Conservation (phyloP, 1,284 basidiomycete species). For the Cutaneotrichosporon cavernicola region DNA sequence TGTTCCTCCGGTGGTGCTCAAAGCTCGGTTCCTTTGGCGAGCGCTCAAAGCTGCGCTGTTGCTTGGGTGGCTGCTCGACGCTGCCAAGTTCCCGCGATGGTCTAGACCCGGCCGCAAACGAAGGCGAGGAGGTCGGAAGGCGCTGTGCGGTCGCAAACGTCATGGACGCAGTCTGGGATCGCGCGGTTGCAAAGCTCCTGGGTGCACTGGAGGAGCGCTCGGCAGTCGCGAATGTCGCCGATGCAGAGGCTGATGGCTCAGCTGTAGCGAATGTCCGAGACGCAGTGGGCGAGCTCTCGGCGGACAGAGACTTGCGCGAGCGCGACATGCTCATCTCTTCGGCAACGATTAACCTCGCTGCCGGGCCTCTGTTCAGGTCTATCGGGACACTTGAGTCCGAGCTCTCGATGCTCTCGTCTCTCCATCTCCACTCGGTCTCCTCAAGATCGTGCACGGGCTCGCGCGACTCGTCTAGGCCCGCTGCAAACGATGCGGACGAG, state of each 20-base stretch:
- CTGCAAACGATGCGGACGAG: slow-evolving; percentile 35
- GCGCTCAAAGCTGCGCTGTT: not conserved
- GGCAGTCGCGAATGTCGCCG: slow-evolving; percentile 1
- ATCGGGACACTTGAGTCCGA: slow-evolving; percentile 13
- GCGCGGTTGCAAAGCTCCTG: too few species aligned
- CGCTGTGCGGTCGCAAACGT: not conserved
- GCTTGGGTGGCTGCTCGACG: slow-evolving; percentile 7
- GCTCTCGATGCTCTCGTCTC: slow-evolving; percentile 16
- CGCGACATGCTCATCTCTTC: slow-evolving; percentile 15
- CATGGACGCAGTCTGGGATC: not conserved
- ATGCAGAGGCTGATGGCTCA: not conserved
- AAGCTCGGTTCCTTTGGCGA: not conserved
- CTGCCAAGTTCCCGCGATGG: not conserved
- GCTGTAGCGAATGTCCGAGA: not conserved
- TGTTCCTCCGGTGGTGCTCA: not conserved
- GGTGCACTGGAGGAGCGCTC: not conserved
- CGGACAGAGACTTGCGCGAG: not conserved
- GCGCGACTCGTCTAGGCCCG: slow-evolving; percentile 26
- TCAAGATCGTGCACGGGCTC: slow-evolving; percentile 40
- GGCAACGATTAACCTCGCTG: slow-evolving; percentile 12
- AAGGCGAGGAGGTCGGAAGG: not conserved
- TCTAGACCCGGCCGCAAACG: not conserved
- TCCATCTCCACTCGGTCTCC: slow-evolving; percentile 27
- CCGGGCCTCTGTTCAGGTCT: slow-evolving; percentile 12
- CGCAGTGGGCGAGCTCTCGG: not conserved